Base-by-base conservation (phyloP, 169 alveolate genomes). In the Cryptosporidium ubiquitum region DNA sequence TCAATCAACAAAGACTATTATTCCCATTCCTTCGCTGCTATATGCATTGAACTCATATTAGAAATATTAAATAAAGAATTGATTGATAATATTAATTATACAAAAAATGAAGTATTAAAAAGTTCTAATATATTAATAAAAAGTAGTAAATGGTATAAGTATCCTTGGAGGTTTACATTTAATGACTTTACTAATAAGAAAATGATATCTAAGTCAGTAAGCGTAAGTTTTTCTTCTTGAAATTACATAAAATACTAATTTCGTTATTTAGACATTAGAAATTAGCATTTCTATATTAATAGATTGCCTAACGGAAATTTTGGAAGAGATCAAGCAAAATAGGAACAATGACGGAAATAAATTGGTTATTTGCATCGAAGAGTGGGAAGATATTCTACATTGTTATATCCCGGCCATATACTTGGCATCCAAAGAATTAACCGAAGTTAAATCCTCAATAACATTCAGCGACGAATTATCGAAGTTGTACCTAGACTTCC, bases 81-180 rank as follows among this genome's bases (percentile, higher is more conserved):
- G n/a, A 39, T 31, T 16, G 52, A 66, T 23, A 58, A 26, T 26
- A 61, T 79, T 42, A 61, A 58, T 60, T 10, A 6, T 12, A 79
- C 68, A 23, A 79, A 61, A 66, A 26, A 26, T 37, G 89, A 79
- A 33, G 58, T 49, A 16, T 5, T 64, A 20, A 42, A 79, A 23
- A 40, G 75, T 44, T 79, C 47, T 29, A 79, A 64, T 61, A 52
- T 35, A 42, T 23, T 58, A 10, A 64, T 79, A 57, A 79, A 79
- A 42, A 42, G 68, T 39, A 79, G 68, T 79, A 79, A 79, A 49
- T 79, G 89, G 89, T 64, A 79, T 23, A 58, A 61, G 20, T 79
- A 79, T 26, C 89, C 89, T 39, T 79, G 89, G 89, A 58, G 89
- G 12, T 79, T 79, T 66, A 79, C 89, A 2, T 79, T 79, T 29